Base-by-base conservation (phyloP, 2,329 filamentous ascomycete genomes). In the Beauveria australis region DNA sequence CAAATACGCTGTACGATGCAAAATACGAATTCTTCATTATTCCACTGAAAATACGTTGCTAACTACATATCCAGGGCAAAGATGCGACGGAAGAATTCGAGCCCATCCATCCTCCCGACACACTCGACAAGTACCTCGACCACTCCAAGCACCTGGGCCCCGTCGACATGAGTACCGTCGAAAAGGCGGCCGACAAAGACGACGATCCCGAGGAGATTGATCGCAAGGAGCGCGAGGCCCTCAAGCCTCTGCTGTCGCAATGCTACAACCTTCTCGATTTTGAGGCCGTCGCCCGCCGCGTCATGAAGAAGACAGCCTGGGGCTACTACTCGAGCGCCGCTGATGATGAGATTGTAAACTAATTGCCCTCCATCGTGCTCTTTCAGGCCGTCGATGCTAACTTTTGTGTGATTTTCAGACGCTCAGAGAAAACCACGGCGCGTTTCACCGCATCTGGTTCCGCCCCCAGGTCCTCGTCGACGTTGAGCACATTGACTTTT, bases 381-480 rank as follows among this genome's bases (percentile, higher is more conserved):
- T 37, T 37, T 16, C 33, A 16, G 12, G 33, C 12, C 12, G 33
- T 5, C 33, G 33, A 16, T 16, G 33, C 33, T 37, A 37, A 37
- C 12, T 16, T 14, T 14, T 37, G 33, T 37, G 33, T 37, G 12
- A 37, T 24, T 18, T 3, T 10, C 37, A 95, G 89, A 97, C 94
- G 0, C 81, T 97, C 80, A 86, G 93, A 65, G 93, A 97, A 76
- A 99, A 99, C 77, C 93, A 97, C 77, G 85, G 84, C 51, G 94
- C 94, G 51, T 99, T 92, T 78, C 94, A 99, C 78, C 92, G 95
- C 72, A 95, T 97, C 75, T 86, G 94, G 93, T 97, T 99, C 79
- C 86, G 94, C 24, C 94, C 94, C 3, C 87, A 87, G 64, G 79
- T 99, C 60, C 86, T 99, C 60, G 85, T 96, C 58, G 88, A 99